These are phyloP conservation scores for Aaosphaeria pasadenensis DNA, from an alignment of 2,329 filamentous ascomycete species.

Conservation along the genomic window DNA sequence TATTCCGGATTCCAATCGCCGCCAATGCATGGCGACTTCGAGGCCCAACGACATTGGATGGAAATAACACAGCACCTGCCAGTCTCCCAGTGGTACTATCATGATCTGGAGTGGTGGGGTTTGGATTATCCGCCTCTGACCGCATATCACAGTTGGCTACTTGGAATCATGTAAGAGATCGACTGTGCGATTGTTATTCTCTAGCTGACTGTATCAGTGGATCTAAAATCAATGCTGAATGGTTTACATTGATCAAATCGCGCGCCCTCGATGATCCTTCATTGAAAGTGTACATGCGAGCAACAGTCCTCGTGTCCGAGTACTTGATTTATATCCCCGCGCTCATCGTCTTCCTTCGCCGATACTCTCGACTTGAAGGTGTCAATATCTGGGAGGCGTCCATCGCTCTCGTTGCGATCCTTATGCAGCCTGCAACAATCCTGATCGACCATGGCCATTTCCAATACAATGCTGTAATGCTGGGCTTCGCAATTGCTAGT, in stretches of 20 bases:
- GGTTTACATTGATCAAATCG: slow-evolving; percentile 84
- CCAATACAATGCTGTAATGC: slow-evolving; percentile 98
- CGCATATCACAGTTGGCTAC: slow-evolving; percentile 96
- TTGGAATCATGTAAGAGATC: slow-evolving; percentile 68
- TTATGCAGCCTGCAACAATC: slow-evolving; percentile 88
- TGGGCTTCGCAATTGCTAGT: slow-evolving; percentile 81
- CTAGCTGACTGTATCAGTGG: slow-evolving; percentile 50
- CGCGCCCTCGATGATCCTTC: slow-evolving; percentile 74
- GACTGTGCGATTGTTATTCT: background rate
- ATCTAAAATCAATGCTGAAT: slow-evolving; percentile 70
- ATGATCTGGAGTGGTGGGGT: slow-evolving; percentile 96
- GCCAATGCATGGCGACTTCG: slow-evolving; percentile 95
- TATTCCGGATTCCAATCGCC: slow-evolving; percentile 85
- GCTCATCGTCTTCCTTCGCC: slow-evolving; percentile 77
- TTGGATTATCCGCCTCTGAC: slow-evolving; percentile 96
- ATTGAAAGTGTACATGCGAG: slow-evolving; percentile 94
- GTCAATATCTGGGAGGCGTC: slow-evolving; percentile 80
- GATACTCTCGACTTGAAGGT: slow-evolving; percentile 71
- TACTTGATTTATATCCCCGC: slow-evolving; percentile 88
- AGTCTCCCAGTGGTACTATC: slow-evolving; percentile 94
- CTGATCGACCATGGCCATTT: slow-evolving; percentile 95
- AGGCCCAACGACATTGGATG: slow-evolving; percentile 99
- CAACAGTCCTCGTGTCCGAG: slow-evolving; percentile 85
- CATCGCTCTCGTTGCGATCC: slow-evolving; percentile 81
- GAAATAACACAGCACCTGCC: slow-evolving; percentile 88